Conservation (phyloP, 2,329 filamentous ascomycete species). For the Elsinoe fawcettii region DNA sequence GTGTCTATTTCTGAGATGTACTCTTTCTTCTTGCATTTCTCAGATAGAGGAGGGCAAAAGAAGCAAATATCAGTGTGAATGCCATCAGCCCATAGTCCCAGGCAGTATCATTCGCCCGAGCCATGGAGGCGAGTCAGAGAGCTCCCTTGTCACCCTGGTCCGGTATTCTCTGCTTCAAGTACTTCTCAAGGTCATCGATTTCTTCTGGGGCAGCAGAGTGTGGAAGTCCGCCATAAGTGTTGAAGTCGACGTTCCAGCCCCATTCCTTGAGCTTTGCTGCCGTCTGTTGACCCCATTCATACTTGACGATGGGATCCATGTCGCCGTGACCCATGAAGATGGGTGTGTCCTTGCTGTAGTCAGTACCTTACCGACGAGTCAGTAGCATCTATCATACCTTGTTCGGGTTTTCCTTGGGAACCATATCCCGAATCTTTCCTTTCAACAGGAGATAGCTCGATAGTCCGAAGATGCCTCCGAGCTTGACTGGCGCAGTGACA, state of each 20-base stretch:
- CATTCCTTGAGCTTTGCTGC: constrained; percentile 58
- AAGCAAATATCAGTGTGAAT: background rate
- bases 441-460: constrained; percentile 73
- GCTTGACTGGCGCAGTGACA: constrained; percentile 62
- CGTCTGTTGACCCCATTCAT: constrained; percentile 60
- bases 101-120: background rate
- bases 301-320: constrained; percentile 63
- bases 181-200: constrained; percentile 70
- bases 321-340: constrained; percentile 89
- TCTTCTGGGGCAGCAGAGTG: constrained; percentile 73
- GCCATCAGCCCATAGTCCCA: background rate
- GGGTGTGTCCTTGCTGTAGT: constrained; percentile 54
- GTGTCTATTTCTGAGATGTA: background rate
- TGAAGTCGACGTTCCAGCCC: constrained; percentile 68
- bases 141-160: constrained; percentile 33
- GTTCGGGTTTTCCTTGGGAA: constrained; percentile 42
- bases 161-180: constrained; percentile 48
- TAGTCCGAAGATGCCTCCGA: constrained; percentile 82
- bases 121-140: background rate
- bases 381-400: constrained; percentile 16
- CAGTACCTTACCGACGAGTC: background rate
- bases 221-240: constrained; percentile 65
- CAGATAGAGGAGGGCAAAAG: background rate
- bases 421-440: constrained; percentile 52
- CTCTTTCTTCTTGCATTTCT: background rate